phyloP scores from a whole-genome alignment of 2,329 filamentous ascomycete species.

The Colletotrichum ledebouriae region DNA sequence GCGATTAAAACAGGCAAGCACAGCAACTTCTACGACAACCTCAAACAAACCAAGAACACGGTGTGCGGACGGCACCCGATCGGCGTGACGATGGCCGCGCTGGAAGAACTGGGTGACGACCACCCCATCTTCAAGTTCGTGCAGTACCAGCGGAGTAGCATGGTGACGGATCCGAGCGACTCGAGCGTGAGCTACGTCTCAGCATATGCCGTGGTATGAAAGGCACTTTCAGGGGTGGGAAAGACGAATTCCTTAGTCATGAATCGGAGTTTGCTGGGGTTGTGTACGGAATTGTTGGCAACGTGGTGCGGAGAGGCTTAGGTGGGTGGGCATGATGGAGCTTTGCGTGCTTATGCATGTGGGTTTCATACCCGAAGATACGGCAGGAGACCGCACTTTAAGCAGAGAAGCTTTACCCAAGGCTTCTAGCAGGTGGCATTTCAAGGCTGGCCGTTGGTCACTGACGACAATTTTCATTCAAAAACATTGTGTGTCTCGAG shows the following conservation, averaged over 20 bases:
- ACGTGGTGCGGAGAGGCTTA: too few relatives aligned
- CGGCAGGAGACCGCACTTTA: not conserved
- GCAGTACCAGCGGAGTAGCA: conserved; percentile 86
- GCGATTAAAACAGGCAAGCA: conserved; percentile 85
- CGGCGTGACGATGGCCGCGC: conserved; percentile 88
- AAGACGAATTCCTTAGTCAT: not conserved
- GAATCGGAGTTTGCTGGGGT: not conserved
- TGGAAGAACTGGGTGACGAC: conserved; percentile 73
- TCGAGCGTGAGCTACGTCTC: conserved; percentile 97
- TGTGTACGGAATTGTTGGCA: not conserved
- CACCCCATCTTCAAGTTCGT: conserved; percentile 80
- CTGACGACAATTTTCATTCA: too few relatives aligned
- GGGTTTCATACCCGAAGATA: conserved; percentile 17
- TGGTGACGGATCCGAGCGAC: conserved; percentile 76
- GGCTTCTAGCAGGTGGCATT: too few relatives aligned
- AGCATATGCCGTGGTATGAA: conserved; percentile 83
- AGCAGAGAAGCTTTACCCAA: too few relatives aligned
- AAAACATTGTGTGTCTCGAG: not conserved
- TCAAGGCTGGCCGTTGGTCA: too few relatives aligned
- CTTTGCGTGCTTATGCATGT: conserved; percentile 25
- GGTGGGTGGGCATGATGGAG: conserved; percentile 17
- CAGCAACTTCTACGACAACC: conserved; percentile 74
- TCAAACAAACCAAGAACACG: conserved; percentile 85
- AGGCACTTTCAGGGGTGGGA: conserved; percentile 58
- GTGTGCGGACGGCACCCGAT: conserved; percentile 97